A percentile compares a stretch with the other conserved stretches of the same genome.
Conservation (phyloP, 441 rosid genomes). For the Croton setiger region DNA sequence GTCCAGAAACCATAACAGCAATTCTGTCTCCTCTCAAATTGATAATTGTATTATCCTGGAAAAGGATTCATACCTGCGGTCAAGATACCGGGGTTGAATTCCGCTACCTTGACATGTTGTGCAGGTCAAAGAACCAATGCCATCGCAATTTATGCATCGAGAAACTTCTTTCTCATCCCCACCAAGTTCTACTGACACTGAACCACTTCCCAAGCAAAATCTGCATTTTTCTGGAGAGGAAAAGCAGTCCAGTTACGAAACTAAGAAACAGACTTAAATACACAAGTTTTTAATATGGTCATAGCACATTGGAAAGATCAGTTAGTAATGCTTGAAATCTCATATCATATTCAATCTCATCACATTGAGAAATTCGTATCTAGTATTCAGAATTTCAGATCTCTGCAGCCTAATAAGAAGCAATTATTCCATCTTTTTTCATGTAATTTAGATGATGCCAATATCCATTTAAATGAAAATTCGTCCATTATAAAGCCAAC, state of each 20-base stretch:
- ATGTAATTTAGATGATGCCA: neutral
- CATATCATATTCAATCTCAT: neutral
- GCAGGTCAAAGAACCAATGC: conserved; percentile 82
- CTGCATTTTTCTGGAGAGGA: conserved; percentile 66
- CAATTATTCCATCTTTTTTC: neutral
- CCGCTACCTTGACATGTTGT: conserved; percentile 96
- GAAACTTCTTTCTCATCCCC: conserved; percentile 78
- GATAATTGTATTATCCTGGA: neutral
- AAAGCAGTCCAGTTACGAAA: neutral
- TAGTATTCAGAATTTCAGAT: neutral
- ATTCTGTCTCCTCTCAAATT: neutral
- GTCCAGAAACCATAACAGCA: neutral
- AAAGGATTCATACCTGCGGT: conserved; percentile 59
- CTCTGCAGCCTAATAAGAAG: neutral
- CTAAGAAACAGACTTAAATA: neutral
- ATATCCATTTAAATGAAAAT: neutral
- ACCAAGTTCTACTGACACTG: conserved; percentile 62
- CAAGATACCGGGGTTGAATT: conserved; percentile 96
- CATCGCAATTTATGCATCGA: conserved; percentile 73
- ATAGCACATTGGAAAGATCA: neutral
- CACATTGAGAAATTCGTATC: neutral
- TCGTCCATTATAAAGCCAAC: neutral
- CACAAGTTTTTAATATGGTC: neutral
- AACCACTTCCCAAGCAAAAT: conserved; percentile 80
- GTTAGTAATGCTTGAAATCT: neutral